Percentiles rank a stretch among this genome's conserved stretches.
phyloP scores from a whole-genome alignment of 1,284 basidiomycete species.

The Boletus mariae region DNA sequence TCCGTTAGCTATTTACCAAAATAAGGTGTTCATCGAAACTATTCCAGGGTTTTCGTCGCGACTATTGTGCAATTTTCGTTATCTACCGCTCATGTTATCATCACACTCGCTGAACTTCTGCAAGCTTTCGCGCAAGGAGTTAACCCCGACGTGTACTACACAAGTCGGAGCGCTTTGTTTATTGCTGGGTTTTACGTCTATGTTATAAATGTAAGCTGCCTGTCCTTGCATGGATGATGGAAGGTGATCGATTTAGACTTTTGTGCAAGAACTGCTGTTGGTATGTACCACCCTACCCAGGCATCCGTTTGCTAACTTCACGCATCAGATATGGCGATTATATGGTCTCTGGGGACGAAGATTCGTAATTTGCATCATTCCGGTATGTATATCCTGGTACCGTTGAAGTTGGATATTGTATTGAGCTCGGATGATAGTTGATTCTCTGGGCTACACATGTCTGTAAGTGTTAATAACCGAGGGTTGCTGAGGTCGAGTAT shows the following conservation, averaged over 20 bases:
- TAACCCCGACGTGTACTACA: slow-evolving; percentile 13
- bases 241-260: slow-evolving; percentile 8
- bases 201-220: slow-evolving; percentile 16
- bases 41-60: too few relatives aligned
- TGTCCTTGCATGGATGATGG: background rate
- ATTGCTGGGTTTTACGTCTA: slow-evolving; percentile 19
- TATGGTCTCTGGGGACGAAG: slow-evolving; percentile 16
- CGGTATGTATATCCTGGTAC: slow-evolving; percentile 4
- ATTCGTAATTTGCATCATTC: slow-evolving; percentile 13
- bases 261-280: slow-evolving; percentile 12
- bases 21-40: slow-evolving; percentile 7
- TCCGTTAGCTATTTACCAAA: background rate
- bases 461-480: slow-evolving; percentile 11
- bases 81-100: too few relatives aligned
- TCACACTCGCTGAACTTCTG: background rate
- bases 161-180: slow-evolving; percentile 1
- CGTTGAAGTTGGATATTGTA: background rate
- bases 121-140: slow-evolving; percentile 13
- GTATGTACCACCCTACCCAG: background rate
- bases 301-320: background rate
- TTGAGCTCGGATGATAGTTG: slow-evolving; percentile 10
- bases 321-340: slow-evolving; percentile 23
- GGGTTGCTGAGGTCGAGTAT: background rate
- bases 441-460: slow-evolving; percentile 17
- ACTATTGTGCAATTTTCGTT: too few relatives aligned